Conservation (phyloP, 2,329 filamentous ascomycete genomes). For the Hirsutella minnesotensis region DNA sequence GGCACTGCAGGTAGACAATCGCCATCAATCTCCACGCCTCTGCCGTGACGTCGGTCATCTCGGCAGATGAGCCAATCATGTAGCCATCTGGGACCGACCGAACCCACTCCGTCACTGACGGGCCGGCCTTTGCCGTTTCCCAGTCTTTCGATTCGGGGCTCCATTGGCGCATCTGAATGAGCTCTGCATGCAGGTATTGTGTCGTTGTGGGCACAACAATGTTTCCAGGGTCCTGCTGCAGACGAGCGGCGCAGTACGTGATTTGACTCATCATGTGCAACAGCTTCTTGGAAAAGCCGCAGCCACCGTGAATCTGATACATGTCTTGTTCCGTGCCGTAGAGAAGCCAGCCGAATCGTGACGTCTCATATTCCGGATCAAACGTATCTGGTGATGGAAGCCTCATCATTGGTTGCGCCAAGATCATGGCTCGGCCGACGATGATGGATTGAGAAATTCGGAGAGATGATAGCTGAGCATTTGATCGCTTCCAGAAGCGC, state of each 20-base stretch:
- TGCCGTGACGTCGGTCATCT: slow-evolving; percentile 28
- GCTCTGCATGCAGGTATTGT: slow-evolving; percentile 13
- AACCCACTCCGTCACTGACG: slow-evolving; percentile 18
- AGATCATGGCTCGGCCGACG: slow-evolving; percentile 24
- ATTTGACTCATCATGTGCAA: slow-evolving; percentile 25
- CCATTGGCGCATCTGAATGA: slow-evolving; percentile 23
- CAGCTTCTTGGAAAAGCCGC: slow-evolving; percentile 27
- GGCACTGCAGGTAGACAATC: slow-evolving; percentile 26
- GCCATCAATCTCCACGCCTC: slow-evolving; percentile 28
- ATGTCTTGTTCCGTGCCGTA: slow-evolving; percentile 22
- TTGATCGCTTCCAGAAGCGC: slow-evolving; percentile 21
- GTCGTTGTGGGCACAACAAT: slow-evolving; percentile 19
- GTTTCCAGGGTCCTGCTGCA: slow-evolving; percentile 20
- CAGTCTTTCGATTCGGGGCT: slow-evolving; percentile 16
- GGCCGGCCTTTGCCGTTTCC: slow-evolving; percentile 7
- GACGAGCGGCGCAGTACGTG: slow-evolving; percentile 21
- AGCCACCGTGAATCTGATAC: slow-evolving; percentile 27
- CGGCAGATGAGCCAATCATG: slow-evolving; percentile 14
- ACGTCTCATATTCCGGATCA: slow-evolving; percentile 15
- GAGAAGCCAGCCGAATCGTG: slow-evolving; percentile 25
- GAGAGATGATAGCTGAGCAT: slow-evolving; percentile 21
- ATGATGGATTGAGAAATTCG: slow-evolving; percentile 27
- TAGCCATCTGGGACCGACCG: slow-evolving; percentile 10
- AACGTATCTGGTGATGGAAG: slow-evolving; percentile 16
- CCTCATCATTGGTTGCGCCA: slow-evolving; percentile 26